Base-by-base conservation (phyloP, 164 flowering plant genomes). In the Santalum album region DNA sequence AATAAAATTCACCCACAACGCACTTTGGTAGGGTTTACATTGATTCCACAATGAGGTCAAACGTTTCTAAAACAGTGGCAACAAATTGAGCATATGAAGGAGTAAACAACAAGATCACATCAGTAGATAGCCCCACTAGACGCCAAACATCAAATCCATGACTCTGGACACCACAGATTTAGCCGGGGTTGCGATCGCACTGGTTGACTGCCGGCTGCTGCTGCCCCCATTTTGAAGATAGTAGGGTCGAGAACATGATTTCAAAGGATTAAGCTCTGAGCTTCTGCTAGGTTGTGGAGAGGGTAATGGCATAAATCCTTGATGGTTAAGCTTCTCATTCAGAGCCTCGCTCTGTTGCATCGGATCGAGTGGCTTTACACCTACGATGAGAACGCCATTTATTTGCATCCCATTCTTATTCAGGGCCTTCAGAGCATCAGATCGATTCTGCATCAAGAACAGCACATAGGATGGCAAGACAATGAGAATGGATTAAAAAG, bases 391-490 rank as follows among this genome's bases (percentile, higher is more conserved):
- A 12, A 76, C 78, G 36, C 97, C 92, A 63, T 87, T 82, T 51
- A 92, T 75, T 53, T 85, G 90, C 86, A 74, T 75, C 19, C 99
- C 99, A 56, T 82, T 82, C 67, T 83, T 85, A 77, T 66, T 73
- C 4, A 90, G 80, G 35, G 99, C 97, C 68, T 83, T 87, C 35
- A 73, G 88, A 20, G 96, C 96, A 86, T 94, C 97, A 69, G 79
- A 70, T 12, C 79, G 86, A 53, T 76, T 83, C 99, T 92, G 78
- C 70, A 65, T n/a, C n/a, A n/a, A n/a, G n/a, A n/a, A n/a, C n/a
- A n/a, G n/a, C n/a, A n/a, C n/a, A n/a, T n/a, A n/a, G n/a, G n/a
- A n/a, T n/a, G n/a, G n/a, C n/a, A n/a, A n/a, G n/a, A n/a, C n/a
- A n/a, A n/a, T n/a, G n/a, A n/a, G n/a, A n/a, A n/a, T n/a, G n/a